Percentiles rank a stretch among this genome's conserved stretches.
Evolutionary conservation across 805 yeast species (phyloP).

Genomic region (Yamadazyma philogaea): DNA sequence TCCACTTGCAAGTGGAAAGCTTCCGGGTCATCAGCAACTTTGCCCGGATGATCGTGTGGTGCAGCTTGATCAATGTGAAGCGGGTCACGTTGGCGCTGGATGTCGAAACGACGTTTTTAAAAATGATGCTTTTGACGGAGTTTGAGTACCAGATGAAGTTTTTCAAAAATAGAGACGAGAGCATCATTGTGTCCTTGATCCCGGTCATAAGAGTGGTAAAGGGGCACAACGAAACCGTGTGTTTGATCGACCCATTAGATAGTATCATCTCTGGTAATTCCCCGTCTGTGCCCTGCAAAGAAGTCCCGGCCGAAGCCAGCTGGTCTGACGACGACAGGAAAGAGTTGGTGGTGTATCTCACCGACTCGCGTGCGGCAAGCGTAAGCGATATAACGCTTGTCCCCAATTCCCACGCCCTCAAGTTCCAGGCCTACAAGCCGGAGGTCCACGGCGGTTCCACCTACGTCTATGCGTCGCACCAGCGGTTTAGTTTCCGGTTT

Average conservation of each 20-base stretch:
- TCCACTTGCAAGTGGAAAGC: constrained; percentile 42
- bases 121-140: constrained; percentile 6
- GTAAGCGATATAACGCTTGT: constrained; percentile 1
- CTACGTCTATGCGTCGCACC: constrained; percentile 1
- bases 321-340: constrained; percentile 8
- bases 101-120: not conserved
- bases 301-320: not conserved
- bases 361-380: not conserved
- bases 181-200: not conserved
- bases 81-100: constrained; percentile 6
- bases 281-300: not conserved
- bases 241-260: constrained; percentile 7
- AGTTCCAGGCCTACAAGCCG: constrained; percentile 1
- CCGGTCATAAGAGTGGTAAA: constrained; percentile 4
- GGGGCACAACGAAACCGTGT: not conserved
- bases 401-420: not conserved
- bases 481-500: constrained; percentile 6
- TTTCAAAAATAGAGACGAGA: constrained; percentile 4
- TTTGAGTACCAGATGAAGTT: constrained; percentile 1
- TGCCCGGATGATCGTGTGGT: constrained; percentile 30
- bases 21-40: constrained; percentile 36
- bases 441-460: not conserved
- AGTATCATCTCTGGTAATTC: not conserved
- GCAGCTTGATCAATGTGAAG: constrained; percentile 19
- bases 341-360: constrained; percentile 2